phyloP scores from a whole-genome alignment of 2,329 filamentous ascomycete genomes.

The Graphilbum ipis-grandicollis region DNA sequence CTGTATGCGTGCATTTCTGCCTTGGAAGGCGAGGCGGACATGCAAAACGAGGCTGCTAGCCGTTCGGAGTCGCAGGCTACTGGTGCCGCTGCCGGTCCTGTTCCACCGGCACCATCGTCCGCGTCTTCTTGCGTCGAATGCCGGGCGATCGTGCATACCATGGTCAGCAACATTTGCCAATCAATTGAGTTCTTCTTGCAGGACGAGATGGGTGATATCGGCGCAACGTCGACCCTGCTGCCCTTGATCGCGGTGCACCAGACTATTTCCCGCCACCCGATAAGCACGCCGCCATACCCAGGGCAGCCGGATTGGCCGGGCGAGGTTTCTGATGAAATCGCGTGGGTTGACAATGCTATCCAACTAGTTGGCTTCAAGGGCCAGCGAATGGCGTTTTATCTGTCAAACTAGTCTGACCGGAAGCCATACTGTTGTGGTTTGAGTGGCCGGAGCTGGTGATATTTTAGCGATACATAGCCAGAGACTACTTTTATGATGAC shows the following conservation, averaged over 20 bases:
- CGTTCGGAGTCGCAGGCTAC: too few relatives aligned
- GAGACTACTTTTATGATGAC: too few relatives aligned
- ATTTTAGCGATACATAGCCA: too few relatives aligned
- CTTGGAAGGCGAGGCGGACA: background rate
- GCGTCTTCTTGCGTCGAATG: too few relatives aligned
- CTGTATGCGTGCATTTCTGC: slow-evolving; percentile 2
- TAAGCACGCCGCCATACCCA: background rate
- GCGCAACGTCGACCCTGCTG: slow-evolving; percentile 6
- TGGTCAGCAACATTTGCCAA: slow-evolving; percentile 10
- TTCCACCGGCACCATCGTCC: too few relatives aligned
- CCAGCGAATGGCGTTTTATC: slow-evolving; percentile 5
- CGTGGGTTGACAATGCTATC: slow-evolving; percentile 6
- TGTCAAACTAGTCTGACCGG: background rate
- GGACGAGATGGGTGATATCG: slow-evolving; percentile 8
- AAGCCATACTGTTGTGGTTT: too few relatives aligned
- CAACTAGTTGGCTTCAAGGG: slow-evolving; percentile 3
- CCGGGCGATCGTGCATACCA: background rate
- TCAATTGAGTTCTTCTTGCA: slow-evolving; percentile 10
- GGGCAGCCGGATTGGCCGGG: slow-evolving; percentile 1
- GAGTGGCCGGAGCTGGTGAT: too few relatives aligned
- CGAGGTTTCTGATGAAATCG: slow-evolving; percentile 4
- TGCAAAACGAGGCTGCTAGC: too few relatives aligned
- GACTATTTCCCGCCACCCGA: background rate
- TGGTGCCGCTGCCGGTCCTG: too few relatives aligned
- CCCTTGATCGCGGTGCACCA: slow-evolving; percentile 5